Percentiles rank a stretch among this genome's conserved stretches.
These are phyloP conservation scores for Cryptosporidium meleagridis DNA, from an alignment of 169 alveolate species.

Conservation along the genomic window DNA sequence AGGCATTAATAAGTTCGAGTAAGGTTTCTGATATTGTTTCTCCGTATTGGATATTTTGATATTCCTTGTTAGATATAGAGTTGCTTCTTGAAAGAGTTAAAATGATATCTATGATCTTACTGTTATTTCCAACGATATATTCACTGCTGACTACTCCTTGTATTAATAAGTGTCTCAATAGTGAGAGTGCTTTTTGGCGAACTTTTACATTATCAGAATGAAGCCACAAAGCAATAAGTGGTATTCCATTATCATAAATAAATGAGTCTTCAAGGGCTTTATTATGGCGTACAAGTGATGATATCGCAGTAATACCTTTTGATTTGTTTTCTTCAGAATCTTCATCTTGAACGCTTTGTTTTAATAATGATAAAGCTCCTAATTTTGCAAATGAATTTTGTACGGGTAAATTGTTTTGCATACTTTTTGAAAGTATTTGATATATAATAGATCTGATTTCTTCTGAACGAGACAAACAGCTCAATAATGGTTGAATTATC, in stretches of 20 bases:
- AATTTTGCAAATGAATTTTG: conserved; percentile 14
- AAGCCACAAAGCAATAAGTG: conserved; percentile 10
- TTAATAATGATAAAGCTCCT: conserved; percentile 41
- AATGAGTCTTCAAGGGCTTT: conserved; percentile 1
- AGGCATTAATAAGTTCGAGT: background rate
- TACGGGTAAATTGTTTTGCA: conserved; percentile 59
- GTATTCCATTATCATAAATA: conserved; percentile 14
- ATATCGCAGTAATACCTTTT: conserved; percentile 49
- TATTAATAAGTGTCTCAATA: conserved; percentile 36
- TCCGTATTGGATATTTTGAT: conserved; percentile 31
- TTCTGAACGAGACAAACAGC: conserved; percentile 19
- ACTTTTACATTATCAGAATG: conserved; percentile 5
- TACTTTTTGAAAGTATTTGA: conserved; percentile 51
- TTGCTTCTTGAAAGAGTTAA: background rate
- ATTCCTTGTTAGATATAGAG: background rate
- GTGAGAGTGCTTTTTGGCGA: conserved; percentile 50
- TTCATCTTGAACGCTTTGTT: conserved; percentile 11
- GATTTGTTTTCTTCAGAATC: background rate
- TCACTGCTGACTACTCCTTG: background rate
- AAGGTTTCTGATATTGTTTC: conserved; percentile 45
- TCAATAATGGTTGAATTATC: conserved; percentile 37
- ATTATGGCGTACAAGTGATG: conserved; percentile 65
- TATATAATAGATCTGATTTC: conserved; percentile 43
- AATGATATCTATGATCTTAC: conserved; percentile 7
- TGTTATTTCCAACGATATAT: background rate